These are phyloP conservation scores for Pseudomassariella vexata DNA, from an alignment of 2,329 filamentous ascomycete species.

Conservation along the genomic window DNA sequence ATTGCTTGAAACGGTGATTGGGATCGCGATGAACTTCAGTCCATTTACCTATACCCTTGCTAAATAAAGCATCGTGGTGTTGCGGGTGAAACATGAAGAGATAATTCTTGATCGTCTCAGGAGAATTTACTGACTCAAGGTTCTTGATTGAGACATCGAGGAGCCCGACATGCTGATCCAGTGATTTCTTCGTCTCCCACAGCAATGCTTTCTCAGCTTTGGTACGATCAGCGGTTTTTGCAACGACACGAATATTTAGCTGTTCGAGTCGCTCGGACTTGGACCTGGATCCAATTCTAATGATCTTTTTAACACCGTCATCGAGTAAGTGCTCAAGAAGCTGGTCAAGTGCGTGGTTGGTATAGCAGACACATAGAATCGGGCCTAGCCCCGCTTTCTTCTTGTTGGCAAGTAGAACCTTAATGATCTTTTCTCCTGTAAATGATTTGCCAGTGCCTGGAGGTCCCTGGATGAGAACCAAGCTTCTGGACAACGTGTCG, in stretches of 20 bases:
- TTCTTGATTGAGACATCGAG: background rate
- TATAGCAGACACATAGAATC: slow-evolving; percentile 48
- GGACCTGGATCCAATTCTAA: slow-evolving; percentile 56
- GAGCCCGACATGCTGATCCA: slow-evolving; percentile 6
- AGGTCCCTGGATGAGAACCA: slow-evolving; percentile 63
- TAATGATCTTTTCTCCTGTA: slow-evolving; percentile 53
- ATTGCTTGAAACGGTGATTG: slow-evolving; percentile 12
- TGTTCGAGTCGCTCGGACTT: slow-evolving; percentile 45
- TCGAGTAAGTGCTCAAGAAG: slow-evolving; percentile 55
- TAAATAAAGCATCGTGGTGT: slow-evolving; percentile 22
- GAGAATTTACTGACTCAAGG: slow-evolving; percentile 4
- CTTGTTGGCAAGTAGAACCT: slow-evolving; percentile 42
- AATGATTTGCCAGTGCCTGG: slow-evolving; percentile 67
- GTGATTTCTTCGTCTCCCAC: slow-evolving; percentile 17
- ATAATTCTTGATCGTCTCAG: slow-evolving; percentile 12
- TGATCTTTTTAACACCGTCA: slow-evolving; percentile 39
- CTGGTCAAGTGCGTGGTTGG: slow-evolving; percentile 45
- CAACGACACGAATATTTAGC: slow-evolving; percentile 42
- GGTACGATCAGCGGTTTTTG: slow-evolving; percentile 25
- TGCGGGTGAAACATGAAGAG: slow-evolving; percentile 12
- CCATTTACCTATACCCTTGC: slow-evolving; percentile 20
- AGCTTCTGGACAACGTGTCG: slow-evolving; percentile 41
- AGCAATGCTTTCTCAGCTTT: slow-evolving; percentile 28
- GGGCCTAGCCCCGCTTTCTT: slow-evolving; percentile 35
- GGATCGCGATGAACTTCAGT: slow-evolving; percentile 11